Evolutionary conservation across 2,329 filamentous ascomycete genomes (phyloP).

Genomic region (Neoarthrinium moseri): DNA sequence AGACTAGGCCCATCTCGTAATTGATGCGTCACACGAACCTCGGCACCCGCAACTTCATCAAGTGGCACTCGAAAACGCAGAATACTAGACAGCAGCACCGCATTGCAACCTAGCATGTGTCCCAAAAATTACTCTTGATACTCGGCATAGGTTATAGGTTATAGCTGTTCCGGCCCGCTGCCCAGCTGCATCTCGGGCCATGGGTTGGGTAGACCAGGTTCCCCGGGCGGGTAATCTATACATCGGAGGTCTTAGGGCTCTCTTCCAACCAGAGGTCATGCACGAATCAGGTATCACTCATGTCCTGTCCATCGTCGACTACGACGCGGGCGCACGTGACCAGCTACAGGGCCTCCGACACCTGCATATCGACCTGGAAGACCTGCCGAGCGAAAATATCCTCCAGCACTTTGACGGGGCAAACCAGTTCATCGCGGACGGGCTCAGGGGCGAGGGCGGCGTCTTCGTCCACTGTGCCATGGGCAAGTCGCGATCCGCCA

Average conservation of each 20-base stretch:
- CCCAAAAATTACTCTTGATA: too few species aligned
- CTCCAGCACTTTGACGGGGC: neutral
- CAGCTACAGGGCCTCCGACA: neutral
- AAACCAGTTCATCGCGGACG: neutral
- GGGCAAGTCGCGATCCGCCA: constrained; percentile 2
- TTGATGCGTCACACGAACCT: too few species aligned
- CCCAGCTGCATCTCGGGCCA: too few species aligned
- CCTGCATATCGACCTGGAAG: constrained; percentile 3
- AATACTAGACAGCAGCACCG: too few species aligned
- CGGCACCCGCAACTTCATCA: too few species aligned
- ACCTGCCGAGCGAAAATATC: neutral
- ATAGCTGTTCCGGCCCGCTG: too few species aligned
- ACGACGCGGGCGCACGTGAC: neutral
- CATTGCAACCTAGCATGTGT: too few species aligned
- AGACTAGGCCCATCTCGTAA: too few species aligned
- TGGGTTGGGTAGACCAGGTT: constrained; percentile 6
- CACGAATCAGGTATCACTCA: constrained; percentile 1
- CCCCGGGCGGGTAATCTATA: constrained; percentile 5
- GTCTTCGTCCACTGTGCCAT: constrained; percentile 5
- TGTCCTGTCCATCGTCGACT: constrained; percentile 5
- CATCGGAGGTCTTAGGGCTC: constrained; percentile 3
- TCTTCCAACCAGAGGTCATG: neutral
- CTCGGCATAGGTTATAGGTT: too few species aligned
- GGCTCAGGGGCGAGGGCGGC: neutral
- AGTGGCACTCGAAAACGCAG: too few species aligned